Conservation (phyloP, 768 basidiomycete genomes). For the Rhodotorula taiwanensis region DNA sequence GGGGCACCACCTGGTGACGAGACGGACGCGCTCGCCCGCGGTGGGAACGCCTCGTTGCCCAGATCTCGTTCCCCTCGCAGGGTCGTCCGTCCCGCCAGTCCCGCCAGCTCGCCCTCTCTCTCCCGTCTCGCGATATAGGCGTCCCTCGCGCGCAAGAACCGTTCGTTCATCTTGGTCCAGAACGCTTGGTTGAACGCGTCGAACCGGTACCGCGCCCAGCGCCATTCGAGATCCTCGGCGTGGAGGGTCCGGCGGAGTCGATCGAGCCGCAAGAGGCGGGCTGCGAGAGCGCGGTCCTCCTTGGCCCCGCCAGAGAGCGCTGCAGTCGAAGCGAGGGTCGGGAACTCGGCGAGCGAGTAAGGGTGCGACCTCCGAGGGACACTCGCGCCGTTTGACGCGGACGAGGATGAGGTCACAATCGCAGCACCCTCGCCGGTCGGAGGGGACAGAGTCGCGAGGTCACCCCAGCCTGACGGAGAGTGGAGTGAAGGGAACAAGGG, state of each 20-base stretch:
- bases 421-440: too few species aligned
- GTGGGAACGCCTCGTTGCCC: slow-evolving; percentile 2
- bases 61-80: background rate
- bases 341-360: slow-evolving; percentile 40
- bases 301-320: too few species aligned
- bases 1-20: too few species aligned
- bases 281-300: too few species aligned
- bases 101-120: slow-evolving; percentile 12
- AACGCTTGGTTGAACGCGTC: slow-evolving; percentile 38
- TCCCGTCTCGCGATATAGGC: slow-evolving; percentile 6
- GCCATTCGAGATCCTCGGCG: slow-evolving; percentile 35
- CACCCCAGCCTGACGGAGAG: background rate
- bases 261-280: background rate
- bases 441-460: background rate
- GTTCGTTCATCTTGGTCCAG: slow-evolving; percentile 32
- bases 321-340: slow-evolving; percentile 8
- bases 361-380: slow-evolving; percentile 25
- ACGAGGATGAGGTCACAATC: too few species aligned
- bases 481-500: slow-evolving; percentile 31
- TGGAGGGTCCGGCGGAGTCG: slow-evolving; percentile 13
- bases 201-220: slow-evolving; percentile 32
- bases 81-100: background rate
- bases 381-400: too few species aligned
- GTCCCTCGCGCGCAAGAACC: slow-evolving; percentile 27
- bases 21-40: slow-evolving; percentile 2